Conservation (phyloP, 768 basidiomycete species). For the Leucocoprinus birnbaumii region DNA sequence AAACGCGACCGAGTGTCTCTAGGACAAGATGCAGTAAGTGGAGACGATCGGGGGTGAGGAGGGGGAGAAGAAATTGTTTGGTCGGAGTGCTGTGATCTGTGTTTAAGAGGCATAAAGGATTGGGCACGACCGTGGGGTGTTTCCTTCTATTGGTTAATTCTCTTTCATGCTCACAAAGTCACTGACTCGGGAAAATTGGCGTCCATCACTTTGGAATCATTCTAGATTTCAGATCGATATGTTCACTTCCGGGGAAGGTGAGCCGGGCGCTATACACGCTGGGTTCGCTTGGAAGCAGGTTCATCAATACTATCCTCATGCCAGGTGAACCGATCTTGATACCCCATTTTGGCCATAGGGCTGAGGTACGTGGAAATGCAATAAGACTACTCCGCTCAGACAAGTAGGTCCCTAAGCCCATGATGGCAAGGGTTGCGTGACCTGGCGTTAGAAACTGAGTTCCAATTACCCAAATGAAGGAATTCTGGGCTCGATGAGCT, state of each 20-base stretch:
- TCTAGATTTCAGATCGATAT: neutral
- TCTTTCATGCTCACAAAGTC: neutral
- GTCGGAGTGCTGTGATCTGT: neutral
- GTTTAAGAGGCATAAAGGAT: neutral
- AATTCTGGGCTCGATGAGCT: neutral
- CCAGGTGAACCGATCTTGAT: neutral
- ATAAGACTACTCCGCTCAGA: neutral
- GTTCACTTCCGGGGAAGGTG: neutral
- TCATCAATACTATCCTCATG: neutral
- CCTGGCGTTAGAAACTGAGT: neutral
- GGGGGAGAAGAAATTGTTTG: neutral
- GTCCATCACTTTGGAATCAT: neutral
- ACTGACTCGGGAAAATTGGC: neutral
- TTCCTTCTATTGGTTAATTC: neutral
- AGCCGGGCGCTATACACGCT: neutral
- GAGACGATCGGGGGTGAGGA: neutral
- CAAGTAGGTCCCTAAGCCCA: neutral
- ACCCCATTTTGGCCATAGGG: slow-evolving; percentile 1
- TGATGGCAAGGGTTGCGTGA: neutral
- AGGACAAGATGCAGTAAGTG: neutral
- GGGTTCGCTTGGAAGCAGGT: neutral
- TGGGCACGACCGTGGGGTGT: neutral
- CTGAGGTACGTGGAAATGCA: neutral
- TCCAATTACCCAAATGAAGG: neutral
- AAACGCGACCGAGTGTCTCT: neutral